Evolutionary conservation across 176 grass and related monocot genomes (phyloP), one percentile per base, ranked within the genome.

Genomic region (Rhynchospora pubera): DNA sequence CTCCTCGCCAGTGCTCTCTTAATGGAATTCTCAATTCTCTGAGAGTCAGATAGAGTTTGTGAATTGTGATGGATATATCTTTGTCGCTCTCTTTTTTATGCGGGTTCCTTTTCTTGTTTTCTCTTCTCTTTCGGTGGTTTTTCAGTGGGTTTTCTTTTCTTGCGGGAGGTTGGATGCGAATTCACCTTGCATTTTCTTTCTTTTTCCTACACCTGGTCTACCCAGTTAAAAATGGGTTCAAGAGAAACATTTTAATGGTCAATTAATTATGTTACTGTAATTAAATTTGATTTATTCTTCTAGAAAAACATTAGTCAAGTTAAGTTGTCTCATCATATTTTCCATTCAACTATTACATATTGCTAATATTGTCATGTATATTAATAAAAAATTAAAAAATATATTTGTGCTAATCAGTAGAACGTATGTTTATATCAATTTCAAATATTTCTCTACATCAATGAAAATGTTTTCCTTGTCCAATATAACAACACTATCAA

Each of bases 121-220:
- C 16, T 57, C 9, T 79, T 62, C 28, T 43, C 53, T 79, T 79
- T 79, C 56, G 77, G 58, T 81, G 39, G 79, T 63, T 81, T 74
- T 64, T 65, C 7, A 81, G 79, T 81, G 58, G 79, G 58, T 79
- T 61, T 81, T 81, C 42, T 50, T 80, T 80, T 62, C 78, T 80
- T 80, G 56, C 32, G 55, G 56, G 78, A 75, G 18, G 78, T 80
- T 64, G 57, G 78, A 81, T 81, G 53, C 58, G 9, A 80, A 80
- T 81, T 81, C 45, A 74, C 46, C 19, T n/a, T 52, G 46, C 46
- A 52, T 74, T 74, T 9, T 52, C 8, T 72, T 18, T 0, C 2
- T 43, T 16, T 72, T 62, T 50, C 12, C n/a, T 62, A 48, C 57
- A 81, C 79, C 13, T 47, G 58, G 79, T 26, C 58, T 65, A 81